These are phyloP conservation scores for Dactylorhiza incarnata DNA, from an alignment of 106 monocot genomes.

Conservation along the genomic window DNA sequence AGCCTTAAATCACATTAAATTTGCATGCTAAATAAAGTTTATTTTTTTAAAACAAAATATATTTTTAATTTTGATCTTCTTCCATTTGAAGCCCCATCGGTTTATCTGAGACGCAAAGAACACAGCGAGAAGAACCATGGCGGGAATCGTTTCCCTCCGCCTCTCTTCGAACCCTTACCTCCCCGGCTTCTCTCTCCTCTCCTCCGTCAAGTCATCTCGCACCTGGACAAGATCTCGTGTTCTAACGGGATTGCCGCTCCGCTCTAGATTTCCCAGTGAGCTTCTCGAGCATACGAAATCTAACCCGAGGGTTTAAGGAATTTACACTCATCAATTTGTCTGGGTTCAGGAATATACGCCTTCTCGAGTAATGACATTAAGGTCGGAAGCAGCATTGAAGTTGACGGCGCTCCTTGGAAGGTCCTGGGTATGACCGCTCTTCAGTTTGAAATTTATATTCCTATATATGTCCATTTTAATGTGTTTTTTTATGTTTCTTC, in stretches of 20 bases:
- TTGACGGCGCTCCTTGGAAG: slow-evolving; percentile 88
- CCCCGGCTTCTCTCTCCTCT: slow-evolving; percentile 1
- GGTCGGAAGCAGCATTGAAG: slow-evolving; percentile 85
- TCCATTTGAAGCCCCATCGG: too few relatives aligned
- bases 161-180: slow-evolving; percentile 18
- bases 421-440: slow-evolving; percentile 46
- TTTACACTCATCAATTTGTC: not conserved
- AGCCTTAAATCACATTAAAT: too few relatives aligned
- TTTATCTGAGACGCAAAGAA: not conserved
- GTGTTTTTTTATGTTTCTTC: not conserved
- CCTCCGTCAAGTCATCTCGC: not conserved
- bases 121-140: slow-evolving; percentile 18
- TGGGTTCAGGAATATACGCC: slow-evolving; percentile 60
- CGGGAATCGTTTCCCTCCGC: slow-evolving; percentile 30
- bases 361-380: slow-evolving; percentile 92
- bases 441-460: not conserved
- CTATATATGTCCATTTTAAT: not conserved
- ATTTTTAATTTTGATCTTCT: too few relatives aligned
- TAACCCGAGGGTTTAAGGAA: not conserved
- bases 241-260: slow-evolving; percentile 20
- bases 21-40: too few relatives aligned
- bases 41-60: too few relatives aligned
- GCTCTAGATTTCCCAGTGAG: slow-evolving; percentile 47
- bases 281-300: not conserved
- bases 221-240: slow-evolving; percentile 11